Conservation (phyloP, 441 rosid genomes). For the Arabidopsis hybrid region DNA sequence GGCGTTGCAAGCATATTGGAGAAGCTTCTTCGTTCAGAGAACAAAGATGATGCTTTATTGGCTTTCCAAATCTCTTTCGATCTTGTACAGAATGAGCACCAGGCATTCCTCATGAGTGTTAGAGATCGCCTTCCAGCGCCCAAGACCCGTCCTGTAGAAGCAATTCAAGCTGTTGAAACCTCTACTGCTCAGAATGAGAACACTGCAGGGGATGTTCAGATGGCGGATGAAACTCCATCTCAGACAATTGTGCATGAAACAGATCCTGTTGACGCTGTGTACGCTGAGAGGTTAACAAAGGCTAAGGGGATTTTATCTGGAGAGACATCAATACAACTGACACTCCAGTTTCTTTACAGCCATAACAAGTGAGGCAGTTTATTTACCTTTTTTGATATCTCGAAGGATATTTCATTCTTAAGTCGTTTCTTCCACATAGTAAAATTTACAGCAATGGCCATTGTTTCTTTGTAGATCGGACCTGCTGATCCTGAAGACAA, state of each 20-base stretch:
- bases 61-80: conserved; percentile 96
- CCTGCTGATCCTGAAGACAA: conserved; percentile 80
- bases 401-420: neutral
- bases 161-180: conserved; percentile 55
- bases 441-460: conserved; percentile 12
- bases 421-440: conserved; percentile 5
- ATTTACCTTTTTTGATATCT: neutral
- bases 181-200: conserved; percentile 60
- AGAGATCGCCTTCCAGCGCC: conserved; percentile 71
- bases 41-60: conserved; percentile 81
- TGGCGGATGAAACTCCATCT: conserved; percentile 73
- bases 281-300: conserved; percentile 79
- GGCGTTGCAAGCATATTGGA: conserved; percentile 84
- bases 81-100: conserved; percentile 96
- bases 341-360: conserved; percentile 82
- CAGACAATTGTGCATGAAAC: conserved; percentile 46
- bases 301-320: conserved; percentile 86
- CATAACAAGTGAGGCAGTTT: conserved; percentile 77
- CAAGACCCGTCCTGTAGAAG: conserved; percentile 55
- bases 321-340: conserved; percentile 86
- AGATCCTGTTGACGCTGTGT: conserved; percentile 62
- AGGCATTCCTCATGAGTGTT: conserved; percentile 83
- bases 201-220: conserved; percentile 72
- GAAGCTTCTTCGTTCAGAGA: conserved; percentile 86
- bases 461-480: conserved; percentile 64